phyloP scores from a whole-genome alignment of 2,329 filamentous ascomycete species.

The Celoporthe dispersa region DNA sequence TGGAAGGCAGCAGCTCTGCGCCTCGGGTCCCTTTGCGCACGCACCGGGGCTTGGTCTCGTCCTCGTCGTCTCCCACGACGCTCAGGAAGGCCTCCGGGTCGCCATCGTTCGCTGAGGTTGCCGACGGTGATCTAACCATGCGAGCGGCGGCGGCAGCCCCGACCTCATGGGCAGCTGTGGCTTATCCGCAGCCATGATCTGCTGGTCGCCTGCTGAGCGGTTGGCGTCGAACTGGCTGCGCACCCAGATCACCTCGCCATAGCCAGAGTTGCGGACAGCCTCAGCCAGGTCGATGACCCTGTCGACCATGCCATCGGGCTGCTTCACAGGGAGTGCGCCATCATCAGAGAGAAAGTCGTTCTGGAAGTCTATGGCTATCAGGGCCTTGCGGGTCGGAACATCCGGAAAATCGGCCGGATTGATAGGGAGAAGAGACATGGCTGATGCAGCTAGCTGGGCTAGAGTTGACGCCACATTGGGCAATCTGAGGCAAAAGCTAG shows the following conservation, averaged over 20 bases:
- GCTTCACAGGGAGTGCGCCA: slow-evolving; percentile 69
- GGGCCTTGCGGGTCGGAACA: slow-evolving; percentile 66
- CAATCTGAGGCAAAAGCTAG: not conserved
- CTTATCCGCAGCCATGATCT: slow-evolving; percentile 51
- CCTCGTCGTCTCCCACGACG: slow-evolving; percentile 16
- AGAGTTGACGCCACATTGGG: slow-evolving; percentile 16
- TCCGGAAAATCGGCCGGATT: slow-evolving; percentile 59
- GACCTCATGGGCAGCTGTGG: slow-evolving; percentile 32
- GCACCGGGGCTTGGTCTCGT: slow-evolving; percentile 44
- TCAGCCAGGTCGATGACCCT: slow-evolving; percentile 69
- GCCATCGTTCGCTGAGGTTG: slow-evolving; percentile 24
- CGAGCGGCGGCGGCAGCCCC: slow-evolving; percentile 28
- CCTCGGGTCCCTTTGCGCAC: slow-evolving; percentile 51
- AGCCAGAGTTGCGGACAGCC: slow-evolving; percentile 72
- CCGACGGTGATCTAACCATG: slow-evolving; percentile 36
- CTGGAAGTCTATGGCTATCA: slow-evolving; percentile 86
- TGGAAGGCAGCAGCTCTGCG: slow-evolving; percentile 47
- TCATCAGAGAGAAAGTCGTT: slow-evolving; percentile 80
- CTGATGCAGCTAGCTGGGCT: slow-evolving; percentile 9
- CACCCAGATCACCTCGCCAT: slow-evolving; percentile 81
- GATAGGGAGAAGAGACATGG: slow-evolving; percentile 55
- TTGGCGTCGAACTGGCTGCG: slow-evolving; percentile 73
- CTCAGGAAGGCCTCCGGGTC: slow-evolving; percentile 46
- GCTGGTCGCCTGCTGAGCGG: slow-evolving; percentile 59
- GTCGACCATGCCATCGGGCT: slow-evolving; percentile 68